A percentile compares a stretch with the other conserved stretches of the same genome.
Evolutionary conservation across 495 filamentous ascomycete genomes (phyloP).

Genomic region (Rostrohypoxylon terebratum): DNA sequence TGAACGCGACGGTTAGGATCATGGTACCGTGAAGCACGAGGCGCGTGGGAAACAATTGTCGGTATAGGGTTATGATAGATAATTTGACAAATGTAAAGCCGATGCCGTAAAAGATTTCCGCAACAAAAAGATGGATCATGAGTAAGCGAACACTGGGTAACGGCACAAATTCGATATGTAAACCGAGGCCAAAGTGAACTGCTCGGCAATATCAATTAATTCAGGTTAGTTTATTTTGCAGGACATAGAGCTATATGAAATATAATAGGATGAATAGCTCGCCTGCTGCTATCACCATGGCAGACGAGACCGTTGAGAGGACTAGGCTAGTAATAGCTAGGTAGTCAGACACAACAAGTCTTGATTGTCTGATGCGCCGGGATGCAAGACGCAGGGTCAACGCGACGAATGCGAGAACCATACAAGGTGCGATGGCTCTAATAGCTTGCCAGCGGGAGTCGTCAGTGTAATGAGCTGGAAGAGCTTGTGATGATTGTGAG

Average conservation of each 20-base stretch:
- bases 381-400: not conserved
- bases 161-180: conserved; percentile 1
- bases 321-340: not conserved
- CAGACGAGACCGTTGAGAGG: not conserved
- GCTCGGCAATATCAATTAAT: not conserved
- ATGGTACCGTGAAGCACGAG: not conserved
- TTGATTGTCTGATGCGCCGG: not conserved
- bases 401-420: not conserved
- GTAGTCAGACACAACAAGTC: not conserved
- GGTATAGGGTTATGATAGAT: conserved; percentile 10
- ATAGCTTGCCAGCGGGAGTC: not conserved
- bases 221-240: not conserved
- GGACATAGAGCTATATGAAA: not conserved
- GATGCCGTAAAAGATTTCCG: not conserved
- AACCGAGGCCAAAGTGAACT: not conserved
- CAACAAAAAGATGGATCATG: not conserved
- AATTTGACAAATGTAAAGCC: conserved; percentile 1
- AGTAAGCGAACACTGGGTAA: not conserved
- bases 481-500: not conserved
- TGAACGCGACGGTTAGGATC: not conserved
- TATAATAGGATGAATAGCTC: not conserved
- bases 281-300: not conserved
- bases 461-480: not conserved
- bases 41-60: conserved; percentile 9
- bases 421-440: not conserved